These are phyloP conservation scores for Limnomonas spitsbergensis DNA, from an alignment of 139 green algal species.

Conservation along the genomic window DNA sequence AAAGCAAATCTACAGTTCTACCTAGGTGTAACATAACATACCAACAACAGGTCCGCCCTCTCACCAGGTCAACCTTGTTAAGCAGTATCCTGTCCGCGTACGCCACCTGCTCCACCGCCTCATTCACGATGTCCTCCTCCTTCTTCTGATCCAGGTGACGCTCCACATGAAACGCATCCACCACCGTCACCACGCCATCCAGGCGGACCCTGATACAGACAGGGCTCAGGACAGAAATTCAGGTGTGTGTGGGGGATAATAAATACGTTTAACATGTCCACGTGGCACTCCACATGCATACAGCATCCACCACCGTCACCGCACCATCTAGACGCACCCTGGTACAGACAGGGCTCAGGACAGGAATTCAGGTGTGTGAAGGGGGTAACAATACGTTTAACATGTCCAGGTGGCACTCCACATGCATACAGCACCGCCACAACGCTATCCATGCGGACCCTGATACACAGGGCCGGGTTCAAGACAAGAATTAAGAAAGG, in stretches of 20 bases:
- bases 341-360: no score
- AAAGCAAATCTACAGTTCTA: no score
- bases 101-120: conserved; percentile 92
- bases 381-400: no score
- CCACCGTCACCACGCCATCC: conserved; percentile 77
- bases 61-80: conserved; percentile 64
- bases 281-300: conserved; percentile 59
- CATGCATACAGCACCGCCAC: no score
- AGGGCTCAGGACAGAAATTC: conserved; percentile 1
- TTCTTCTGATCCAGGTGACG: conserved; percentile 65
- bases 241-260: neutral
- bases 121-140: conserved; percentile 73
- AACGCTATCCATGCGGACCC: no score
- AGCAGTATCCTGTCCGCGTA: conserved; percentile 93
- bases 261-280: conserved; percentile 47
- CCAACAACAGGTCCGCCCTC: no score
- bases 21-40: no score
- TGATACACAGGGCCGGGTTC: no score
- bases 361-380: no score
- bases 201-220: conserved; percentile 59
- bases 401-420: no score
- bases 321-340: conserved; percentile 82
- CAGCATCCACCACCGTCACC: conserved; percentile 64
- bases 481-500: no score
- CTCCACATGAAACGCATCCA: conserved; percentile 64